Evolutionary conservation across 495 filamentous ascomycete genomes (phyloP).

Genomic region (Penicillium samsonianum): DNA sequence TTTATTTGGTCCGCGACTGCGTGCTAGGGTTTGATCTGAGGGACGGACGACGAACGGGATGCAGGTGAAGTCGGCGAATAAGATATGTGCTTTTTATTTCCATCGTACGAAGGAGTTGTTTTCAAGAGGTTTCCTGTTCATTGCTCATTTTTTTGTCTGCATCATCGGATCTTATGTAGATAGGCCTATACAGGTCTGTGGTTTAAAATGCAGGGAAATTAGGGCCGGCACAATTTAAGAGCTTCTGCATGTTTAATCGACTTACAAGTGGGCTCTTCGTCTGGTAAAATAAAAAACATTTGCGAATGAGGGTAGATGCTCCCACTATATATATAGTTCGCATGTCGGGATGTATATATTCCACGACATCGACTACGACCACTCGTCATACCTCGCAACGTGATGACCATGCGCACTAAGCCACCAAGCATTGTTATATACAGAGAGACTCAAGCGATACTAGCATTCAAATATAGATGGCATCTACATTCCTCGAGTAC

Average conservation of each 20-base stretch:
- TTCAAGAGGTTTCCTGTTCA: constrained; percentile 34
- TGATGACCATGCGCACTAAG: not conserved
- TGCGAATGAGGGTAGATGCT: not conserved
- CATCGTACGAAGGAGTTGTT: constrained; percentile 44
- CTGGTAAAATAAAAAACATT: not conserved
- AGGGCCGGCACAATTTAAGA: constrained; percentile 12
- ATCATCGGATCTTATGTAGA: constrained; percentile 38
- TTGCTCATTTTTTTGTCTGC: constrained; percentile 27
- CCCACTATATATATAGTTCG: not conserved
- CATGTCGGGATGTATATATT: not conserved
- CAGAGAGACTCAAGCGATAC: not conserved
- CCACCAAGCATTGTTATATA: not conserved
- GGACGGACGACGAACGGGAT: constrained; percentile 25
- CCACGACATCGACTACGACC: not conserved
- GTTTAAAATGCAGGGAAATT: constrained; percentile 18
- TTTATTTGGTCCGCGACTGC: constrained; percentile 1
- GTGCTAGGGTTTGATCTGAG: constrained; percentile 16
- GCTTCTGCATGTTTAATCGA: constrained; percentile 7
- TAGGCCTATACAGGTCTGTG: constrained; percentile 27
- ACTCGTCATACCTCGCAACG: not conserved
- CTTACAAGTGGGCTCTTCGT: not conserved
- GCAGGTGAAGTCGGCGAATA: constrained; percentile 31
- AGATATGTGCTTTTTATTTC: constrained; percentile 30
- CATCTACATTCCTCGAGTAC: not conserved
- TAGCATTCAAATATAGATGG: not conserved